Evolutionary conservation across 768 basidiomycete genomes (phyloP), one percentile per base, ranked within the genome.

Genomic region (Stropharia rugosoannulata): DNA sequence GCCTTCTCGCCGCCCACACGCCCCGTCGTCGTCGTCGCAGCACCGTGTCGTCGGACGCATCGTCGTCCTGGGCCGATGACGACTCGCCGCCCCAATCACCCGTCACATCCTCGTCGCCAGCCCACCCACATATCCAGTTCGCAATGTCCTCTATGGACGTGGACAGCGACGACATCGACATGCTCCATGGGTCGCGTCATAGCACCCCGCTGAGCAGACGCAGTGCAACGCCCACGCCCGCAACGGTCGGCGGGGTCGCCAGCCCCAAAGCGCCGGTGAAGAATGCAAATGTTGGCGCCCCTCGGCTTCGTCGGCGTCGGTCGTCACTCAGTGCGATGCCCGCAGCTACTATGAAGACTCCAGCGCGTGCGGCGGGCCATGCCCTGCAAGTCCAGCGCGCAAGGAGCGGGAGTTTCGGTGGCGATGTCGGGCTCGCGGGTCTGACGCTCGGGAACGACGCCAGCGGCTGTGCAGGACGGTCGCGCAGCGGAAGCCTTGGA

Each of bases 271-370:
- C 11, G 42, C 36, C 49, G 35, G 36, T 29, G 50, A 48, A 43
- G 51, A n/a, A 22, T 51, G 50, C 50, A 53, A 16, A 16, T 8
- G 37, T 5, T 55, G 59, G 12, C 64, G 54, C 25, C 79, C 80
- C 22, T 15, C 76, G 76, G 35, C 75, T 84, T 25, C 82, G 87
- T 45, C 80, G 77, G 49, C 80, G 87, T 40, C 82, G 85, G 40
- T 86, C 85, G 15, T 87, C 85, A 37, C 68, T 89, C 29, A 87
- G 81, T 4, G 82, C 77, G 7, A 83, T 85, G 1, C 80, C 87
- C 69, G 74, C 75, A 40, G 65, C 74, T 36, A 84, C 88, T 61
- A 85, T 84, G 55, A 82, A 83, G 0, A 82, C 85, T 1, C 62
- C 74, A 12, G 77, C 83, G 36, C 78, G 70, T 1, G 84, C 80